Evolutionary conservation across 805 yeast genomes (phyloP).

Genomic region (Candida saitoana): DNA sequence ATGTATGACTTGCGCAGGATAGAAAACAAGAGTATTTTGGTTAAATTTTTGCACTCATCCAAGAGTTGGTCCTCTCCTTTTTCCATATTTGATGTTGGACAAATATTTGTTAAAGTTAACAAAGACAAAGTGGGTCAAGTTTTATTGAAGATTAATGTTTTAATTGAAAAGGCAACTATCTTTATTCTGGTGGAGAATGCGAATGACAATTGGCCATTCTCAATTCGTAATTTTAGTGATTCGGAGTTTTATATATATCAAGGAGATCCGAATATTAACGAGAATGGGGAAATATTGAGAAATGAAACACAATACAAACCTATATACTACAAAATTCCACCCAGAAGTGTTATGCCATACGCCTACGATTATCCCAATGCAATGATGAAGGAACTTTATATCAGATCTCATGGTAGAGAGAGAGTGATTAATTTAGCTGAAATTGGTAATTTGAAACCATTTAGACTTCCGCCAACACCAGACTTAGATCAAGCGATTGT

Average conservation of each 20-base stretch:
- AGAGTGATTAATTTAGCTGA: slow-evolving; percentile 84
- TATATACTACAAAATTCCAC: slow-evolving; percentile 74
- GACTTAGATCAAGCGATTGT: slow-evolving; percentile 48
- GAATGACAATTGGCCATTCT: slow-evolving; percentile 83
- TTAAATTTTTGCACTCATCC: slow-evolving; percentile 54
- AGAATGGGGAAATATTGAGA: slow-evolving; percentile 53
- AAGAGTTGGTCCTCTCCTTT: slow-evolving; percentile 87
- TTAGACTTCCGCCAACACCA: slow-evolving; percentile 58
- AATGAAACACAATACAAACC: slow-evolving; percentile 65
- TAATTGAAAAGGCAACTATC: slow-evolving; percentile 77
- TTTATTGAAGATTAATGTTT: slow-evolving; percentile 65
- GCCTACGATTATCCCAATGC: slow-evolving; percentile 98
- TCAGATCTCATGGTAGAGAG: slow-evolving; percentile 69
- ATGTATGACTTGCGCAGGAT: slow-evolving; percentile 59
- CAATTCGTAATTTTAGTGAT: slow-evolving; percentile 85
- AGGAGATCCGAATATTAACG: slow-evolving; percentile 67
- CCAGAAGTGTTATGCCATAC: slow-evolving; percentile 94
- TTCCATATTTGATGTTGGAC: slow-evolving; percentile 78
- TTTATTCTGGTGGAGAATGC: slow-evolving; percentile 74
- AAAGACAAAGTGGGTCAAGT: slow-evolving; percentile 64
- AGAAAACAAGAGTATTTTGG: slow-evolving; percentile 54
- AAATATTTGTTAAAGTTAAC: slow-evolving; percentile 65
- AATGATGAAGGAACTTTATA: slow-evolving; percentile 68
- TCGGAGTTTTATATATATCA: slow-evolving; percentile 85
- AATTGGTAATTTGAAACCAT: slow-evolving; percentile 86